Conservation (phyloP, 805 yeast genomes). For the Wickerhamia fluorescens region DNA sequence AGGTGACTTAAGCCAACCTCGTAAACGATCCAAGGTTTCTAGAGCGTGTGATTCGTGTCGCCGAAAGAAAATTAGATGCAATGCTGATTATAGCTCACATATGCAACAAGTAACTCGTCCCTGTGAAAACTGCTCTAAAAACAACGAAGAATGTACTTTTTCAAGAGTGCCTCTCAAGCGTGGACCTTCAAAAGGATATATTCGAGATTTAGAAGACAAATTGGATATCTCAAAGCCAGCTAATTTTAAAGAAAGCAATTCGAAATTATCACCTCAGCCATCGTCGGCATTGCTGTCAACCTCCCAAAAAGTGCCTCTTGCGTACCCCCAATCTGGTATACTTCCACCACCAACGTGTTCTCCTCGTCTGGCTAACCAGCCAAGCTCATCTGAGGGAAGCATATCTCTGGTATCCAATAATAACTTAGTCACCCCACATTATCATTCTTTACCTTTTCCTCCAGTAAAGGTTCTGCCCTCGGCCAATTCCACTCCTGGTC, state of each 20-base stretch:
- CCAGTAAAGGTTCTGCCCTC: no score
- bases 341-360: slow-evolving; percentile 7
- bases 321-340: slow-evolving; percentile 6
- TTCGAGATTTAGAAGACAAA: slow-evolving; percentile 36
- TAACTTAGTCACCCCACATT: no score
- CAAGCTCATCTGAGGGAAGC: no score
- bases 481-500: no score
- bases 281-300: slow-evolving; percentile 10
- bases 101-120: slow-evolving; percentile 42
- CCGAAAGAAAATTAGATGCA: slow-evolving; percentile 64
- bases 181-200: slow-evolving; percentile 73
- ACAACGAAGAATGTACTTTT: slow-evolving; percentile 57
- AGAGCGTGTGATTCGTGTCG: slow-evolving; percentile 80
- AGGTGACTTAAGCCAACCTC: no score
- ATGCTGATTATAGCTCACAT: slow-evolving; percentile 45
- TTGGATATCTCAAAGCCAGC: slow-evolving; percentile 13
- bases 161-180: slow-evolving; percentile 68
- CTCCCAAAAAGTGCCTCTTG: slow-evolving; percentile 1
- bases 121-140: slow-evolving; percentile 59
- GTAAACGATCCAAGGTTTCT: slow-evolving; percentile 67
- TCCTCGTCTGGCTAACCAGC: slow-evolving; percentile 4
- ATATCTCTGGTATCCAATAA: no score
- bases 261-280: slow-evolving; percentile 11
- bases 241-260: slow-evolving; percentile 5
- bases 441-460: no score